Base-by-base conservation (phyloP, 305 asterid species). In the Fraxinus angustifolia region DNA sequence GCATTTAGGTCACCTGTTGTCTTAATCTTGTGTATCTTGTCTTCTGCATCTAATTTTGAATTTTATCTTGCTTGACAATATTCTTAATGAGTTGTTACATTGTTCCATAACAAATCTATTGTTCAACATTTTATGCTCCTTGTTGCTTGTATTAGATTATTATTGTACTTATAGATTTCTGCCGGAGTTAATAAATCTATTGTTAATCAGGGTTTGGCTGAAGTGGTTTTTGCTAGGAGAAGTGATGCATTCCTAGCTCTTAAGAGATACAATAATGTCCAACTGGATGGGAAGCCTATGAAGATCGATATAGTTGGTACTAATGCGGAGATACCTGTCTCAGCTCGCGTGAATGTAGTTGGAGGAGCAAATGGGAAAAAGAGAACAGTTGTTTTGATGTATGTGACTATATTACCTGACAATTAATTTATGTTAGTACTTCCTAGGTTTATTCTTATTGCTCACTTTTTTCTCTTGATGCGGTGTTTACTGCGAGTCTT, bases 271-370 rank as follows among this genome's bases (percentile, higher is more conserved):
- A 94, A 94, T 88, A 92, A 94, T 48, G 97, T 94, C 72, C 98
- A 94, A 71, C 86, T 96, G 88, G 97, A 94, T 87, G 99, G 99
- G 19, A 91, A 83, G 86, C 98, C 97, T 28, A 93, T 92, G 97
- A 96, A 91, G 93, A 87, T 94, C 28, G 98, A 92, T 85, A 89
- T 93, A 48, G 79, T 90, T 82, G 95, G 94, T 34, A 78, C 87
- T 73, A 93, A 90, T 30, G 36, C 88, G n/a, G 92, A 87, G 86
- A 60, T 80, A 76, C 93, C 97, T 17, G 68, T 91, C 76, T 86
- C 97, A 56, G 93, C 98, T 82, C 94, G 93, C 65, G 91, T 94
- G 77, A 93, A 94, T 83, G 91, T 91, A 11, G 89, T 88, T 81
- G 91, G 95, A 70, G 97, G 90, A 81, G 82, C 91, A 1, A 89